Evolutionary conservation across 768 basidiomycete genomes (phyloP), one percentile per base, ranked within the genome.

Genomic region (Butyriboletus loyo): DNA sequence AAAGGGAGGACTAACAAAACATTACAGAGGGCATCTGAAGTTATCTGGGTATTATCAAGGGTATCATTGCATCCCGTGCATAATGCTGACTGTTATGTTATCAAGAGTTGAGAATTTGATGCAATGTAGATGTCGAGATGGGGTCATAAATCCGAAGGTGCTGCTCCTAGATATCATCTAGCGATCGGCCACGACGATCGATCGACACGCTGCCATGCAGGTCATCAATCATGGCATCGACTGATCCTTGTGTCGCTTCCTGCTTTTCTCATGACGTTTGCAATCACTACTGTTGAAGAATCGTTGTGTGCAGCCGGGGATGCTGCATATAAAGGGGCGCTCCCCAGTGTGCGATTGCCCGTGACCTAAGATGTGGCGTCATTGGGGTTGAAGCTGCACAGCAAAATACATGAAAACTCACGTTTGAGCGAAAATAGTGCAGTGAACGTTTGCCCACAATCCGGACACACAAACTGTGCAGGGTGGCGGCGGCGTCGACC

Each of bases 231-330:
- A 57, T 35, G 37, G 36, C 28, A 19, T 50, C 47, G 28, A 5
- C 15, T 62, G 37, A 21, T 58, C 57, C 43, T 63, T 65, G 25
- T 68, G 67, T 54, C 67, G 67, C 39, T 68, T 71, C 57, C 5
- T 57, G 60, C 70, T 71, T 50, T 55, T 69, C 53, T 69, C 68
- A 10, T 69, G 68, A 41, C 68, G 68, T 38, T 65, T 69, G 50
- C 68, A 71, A 19, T 69, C 68, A 11, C 68, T 71, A 37, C 54
- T 67, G 49, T 69, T 69, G 53, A 41, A 70, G 43, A 69, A 69
- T 15, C 55, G 57, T 35, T 69, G 68, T 0, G 1, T 6, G 49
- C 68, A 69, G 2, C 69, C 69, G 7, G 56, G 43, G 30, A 71
- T 44, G 4, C 32, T 4, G 59, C 68, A 69, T 1, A 1, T 21